Evolutionary conservation across 2,329 filamentous ascomycete genomes (phyloP).

Genomic region (Hymenoscyphus scutula): DNA sequence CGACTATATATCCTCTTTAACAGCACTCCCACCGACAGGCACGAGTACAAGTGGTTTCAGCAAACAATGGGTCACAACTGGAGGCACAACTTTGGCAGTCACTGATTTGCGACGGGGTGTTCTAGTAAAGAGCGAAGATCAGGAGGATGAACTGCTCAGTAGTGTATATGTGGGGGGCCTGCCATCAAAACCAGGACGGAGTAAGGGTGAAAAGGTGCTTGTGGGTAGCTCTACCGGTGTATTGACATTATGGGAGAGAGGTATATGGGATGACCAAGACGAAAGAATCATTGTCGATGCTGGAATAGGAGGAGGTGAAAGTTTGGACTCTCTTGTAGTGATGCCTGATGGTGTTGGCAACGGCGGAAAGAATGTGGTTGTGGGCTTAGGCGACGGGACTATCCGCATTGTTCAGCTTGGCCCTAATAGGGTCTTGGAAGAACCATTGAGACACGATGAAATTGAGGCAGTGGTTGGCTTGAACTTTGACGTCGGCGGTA

Average conservation of each 20-base stretch:
- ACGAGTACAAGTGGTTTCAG: conserved; percentile 84
- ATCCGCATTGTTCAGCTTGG: conserved; percentile 76
- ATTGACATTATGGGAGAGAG: conserved; percentile 89
- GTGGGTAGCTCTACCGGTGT: conserved; percentile 77
- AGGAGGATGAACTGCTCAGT: conserved; percentile 89
- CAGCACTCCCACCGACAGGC: conserved; percentile 74
- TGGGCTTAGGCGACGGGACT: conserved; percentile 78
- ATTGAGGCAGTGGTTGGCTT: conserved; percentile 80
- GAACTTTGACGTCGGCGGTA: conserved; percentile 78
- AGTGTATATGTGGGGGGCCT: conserved; percentile 75
- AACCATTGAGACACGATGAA: conserved; percentile 70
- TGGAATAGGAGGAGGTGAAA: conserved; percentile 64
- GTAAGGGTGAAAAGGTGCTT: conserved; percentile 71
- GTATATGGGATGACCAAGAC: conserved; percentile 92
- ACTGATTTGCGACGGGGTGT: conserved; percentile 87
- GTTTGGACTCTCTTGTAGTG: conserved; percentile 72
- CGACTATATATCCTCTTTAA: conserved; percentile 88
- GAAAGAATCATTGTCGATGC: conserved; percentile 78
- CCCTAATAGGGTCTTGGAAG: conserved; percentile 66
- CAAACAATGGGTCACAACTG: conserved; percentile 94
- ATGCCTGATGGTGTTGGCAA: conserved; percentile 69
- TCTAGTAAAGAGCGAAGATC: conserved; percentile 85
- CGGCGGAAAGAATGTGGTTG: conserved; percentile 70
- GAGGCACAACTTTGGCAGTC: conserved; percentile 84
- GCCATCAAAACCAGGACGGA: conserved; percentile 57